Conservation (phyloP, 768 basidiomycete species). For the Agaricus sinodeliciosus region DNA sequence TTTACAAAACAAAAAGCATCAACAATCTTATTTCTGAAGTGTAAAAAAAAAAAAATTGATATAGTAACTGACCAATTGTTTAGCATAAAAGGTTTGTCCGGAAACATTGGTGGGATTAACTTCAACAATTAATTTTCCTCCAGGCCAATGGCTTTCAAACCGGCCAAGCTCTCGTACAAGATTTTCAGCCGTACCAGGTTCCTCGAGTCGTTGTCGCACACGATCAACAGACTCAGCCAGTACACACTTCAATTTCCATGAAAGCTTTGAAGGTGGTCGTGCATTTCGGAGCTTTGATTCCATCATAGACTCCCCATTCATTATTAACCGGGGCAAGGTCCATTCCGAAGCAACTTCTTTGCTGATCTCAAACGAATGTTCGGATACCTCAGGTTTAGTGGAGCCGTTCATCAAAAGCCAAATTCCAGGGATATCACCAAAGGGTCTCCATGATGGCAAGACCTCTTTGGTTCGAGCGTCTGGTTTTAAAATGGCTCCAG, state of each 20-base stretch:
- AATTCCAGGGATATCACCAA: constrained; percentile 32
- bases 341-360: constrained; percentile 26
- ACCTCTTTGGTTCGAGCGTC: background rate
- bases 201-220: constrained; percentile 14
- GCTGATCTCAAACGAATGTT: constrained; percentile 32
- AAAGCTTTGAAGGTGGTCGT: constrained; percentile 16
- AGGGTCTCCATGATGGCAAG: constrained; percentile 13
- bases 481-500: background rate
- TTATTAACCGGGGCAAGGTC: constrained; percentile 15
- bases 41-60: background rate
- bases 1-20: background rate
- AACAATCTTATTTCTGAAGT: background rate
- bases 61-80: constrained; percentile 30
- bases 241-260: constrained; percentile 29
- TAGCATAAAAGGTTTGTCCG: constrained; percentile 36
- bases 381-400: constrained; percentile 23
- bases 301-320: background rate
- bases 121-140: constrained; percentile 37
- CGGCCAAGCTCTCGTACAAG: constrained; percentile 18
- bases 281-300: background rate
- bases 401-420: constrained; percentile 32
- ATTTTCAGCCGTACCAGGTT: constrained; percentile 16
- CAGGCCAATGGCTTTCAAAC: constrained; percentile 36
- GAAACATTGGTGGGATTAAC: constrained; percentile 31
- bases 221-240: constrained; percentile 17